Conservation (phyloP, 1,284 basidiomycete species). For the Irpex sp. region DNA sequence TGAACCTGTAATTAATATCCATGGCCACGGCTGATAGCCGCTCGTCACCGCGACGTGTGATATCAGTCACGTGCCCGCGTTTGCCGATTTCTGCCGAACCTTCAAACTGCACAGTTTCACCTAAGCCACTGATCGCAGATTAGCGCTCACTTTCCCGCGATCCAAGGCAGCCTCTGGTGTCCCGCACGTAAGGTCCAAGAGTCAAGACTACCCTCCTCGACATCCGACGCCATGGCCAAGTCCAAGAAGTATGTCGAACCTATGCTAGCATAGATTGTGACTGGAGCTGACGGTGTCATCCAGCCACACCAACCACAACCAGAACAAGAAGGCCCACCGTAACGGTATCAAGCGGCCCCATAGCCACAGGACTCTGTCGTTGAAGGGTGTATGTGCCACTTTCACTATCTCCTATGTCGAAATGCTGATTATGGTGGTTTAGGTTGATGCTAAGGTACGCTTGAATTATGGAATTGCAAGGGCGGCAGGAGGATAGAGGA, state of each 20-base stretch:
- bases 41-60: no score
- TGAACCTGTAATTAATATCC: no score
- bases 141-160: not conserved
- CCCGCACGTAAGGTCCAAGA: slow-evolving; percentile 11
- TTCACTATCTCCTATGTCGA: slow-evolving; percentile 2
- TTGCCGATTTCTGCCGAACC: not conserved
- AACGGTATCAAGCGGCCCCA: slow-evolving; percentile 91
- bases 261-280: not conserved
- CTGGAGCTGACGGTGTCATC: not conserved
- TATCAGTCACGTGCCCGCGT: not conserved
- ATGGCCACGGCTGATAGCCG: no score
- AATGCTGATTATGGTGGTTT: slow-evolving; percentile 9
- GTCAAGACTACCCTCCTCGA: slow-evolving; percentile 27
- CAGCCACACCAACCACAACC: slow-evolving; percentile 91
- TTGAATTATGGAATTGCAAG: slow-evolving; percentile 6
- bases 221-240: slow-evolving; percentile 61
- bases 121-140: slow-evolving; percentile 12
- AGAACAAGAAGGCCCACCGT: slow-evolving; percentile 91
- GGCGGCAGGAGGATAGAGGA: not conserved
- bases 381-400: slow-evolving; percentile 81
- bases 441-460: slow-evolving; percentile 84
- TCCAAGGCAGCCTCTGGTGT: not conserved
- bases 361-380: slow-evolving; percentile 73
- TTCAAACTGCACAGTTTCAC: slow-evolving; percentile 14
- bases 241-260: slow-evolving; percentile 60